Percentiles rank a stretch among this genome's conserved stretches.
Conservation (phyloP, 371 early-diverging fungal species). For the Catenaria anguillulae region DNA sequence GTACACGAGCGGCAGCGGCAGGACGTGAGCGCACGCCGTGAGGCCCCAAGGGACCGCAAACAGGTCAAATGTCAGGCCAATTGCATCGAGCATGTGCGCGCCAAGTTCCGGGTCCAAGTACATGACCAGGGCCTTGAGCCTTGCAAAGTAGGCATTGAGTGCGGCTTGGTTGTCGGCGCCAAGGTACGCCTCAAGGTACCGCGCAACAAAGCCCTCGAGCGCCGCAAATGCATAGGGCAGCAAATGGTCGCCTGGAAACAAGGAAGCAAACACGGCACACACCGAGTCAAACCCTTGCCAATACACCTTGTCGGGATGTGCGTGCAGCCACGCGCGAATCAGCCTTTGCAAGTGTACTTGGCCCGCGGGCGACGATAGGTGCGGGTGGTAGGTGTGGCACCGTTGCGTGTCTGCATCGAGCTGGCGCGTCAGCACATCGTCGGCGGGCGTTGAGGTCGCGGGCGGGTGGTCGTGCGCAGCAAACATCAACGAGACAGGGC, state of each 20-base stretch:
- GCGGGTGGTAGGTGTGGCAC: constrained; percentile 68
- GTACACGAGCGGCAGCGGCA: background rate
- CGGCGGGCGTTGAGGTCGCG: background rate
- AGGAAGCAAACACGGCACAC: constrained; percentile 55
- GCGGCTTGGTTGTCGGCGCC: constrained; percentile 49
- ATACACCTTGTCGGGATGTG: constrained; percentile 49
- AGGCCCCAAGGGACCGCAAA: constrained; percentile 75
- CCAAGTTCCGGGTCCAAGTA: constrained; percentile 62
- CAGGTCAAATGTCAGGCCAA: constrained; percentile 53
- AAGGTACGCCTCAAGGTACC: constrained; percentile 51
- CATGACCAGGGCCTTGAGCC: constrained; percentile 45
- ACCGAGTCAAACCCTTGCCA: constrained; percentile 81
- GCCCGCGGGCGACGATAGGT: constrained; percentile 51
- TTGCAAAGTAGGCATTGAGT: constrained; percentile 33
- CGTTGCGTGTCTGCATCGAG: constrained; percentile 62
- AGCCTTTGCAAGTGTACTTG: constrained; percentile 52
- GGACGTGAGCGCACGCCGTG: constrained; percentile 50
- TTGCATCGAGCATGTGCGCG: constrained; percentile 38
- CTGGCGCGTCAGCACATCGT: constrained; percentile 19
- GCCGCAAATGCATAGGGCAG: constrained; percentile 61
- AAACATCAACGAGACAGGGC: constrained; percentile 18
- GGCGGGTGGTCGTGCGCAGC: too few species aligned
- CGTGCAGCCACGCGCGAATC: constrained; percentile 50
- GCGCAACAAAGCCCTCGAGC: constrained; percentile 44
- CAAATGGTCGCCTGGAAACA: constrained; percentile 42